These are phyloP conservation scores for Sclerotinia glacialis DNA, from an alignment of 2,329 filamentous ascomycete species.

Conservation along the genomic window DNA sequence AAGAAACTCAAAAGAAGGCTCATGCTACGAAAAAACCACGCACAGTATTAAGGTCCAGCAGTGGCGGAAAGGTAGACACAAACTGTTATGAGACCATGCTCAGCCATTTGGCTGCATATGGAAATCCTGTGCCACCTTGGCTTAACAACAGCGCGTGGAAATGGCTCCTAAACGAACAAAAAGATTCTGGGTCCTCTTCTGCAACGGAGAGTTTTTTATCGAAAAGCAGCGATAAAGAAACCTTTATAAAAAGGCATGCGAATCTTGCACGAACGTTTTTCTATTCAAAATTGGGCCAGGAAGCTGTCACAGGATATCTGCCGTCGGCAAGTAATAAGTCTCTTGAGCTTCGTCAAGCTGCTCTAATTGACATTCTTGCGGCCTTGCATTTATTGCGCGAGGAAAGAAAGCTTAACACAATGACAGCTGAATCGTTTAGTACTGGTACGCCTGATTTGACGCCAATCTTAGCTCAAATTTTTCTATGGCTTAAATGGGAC, in stretches of 20 bases:
- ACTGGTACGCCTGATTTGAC: slow-evolving; percentile 54
- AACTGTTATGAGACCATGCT: slow-evolving; percentile 50
- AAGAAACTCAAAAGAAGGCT: slow-evolving; percentile 39
- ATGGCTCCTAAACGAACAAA: slow-evolving; percentile 64
- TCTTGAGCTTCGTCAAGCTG: slow-evolving; percentile 56
- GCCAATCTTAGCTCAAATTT: slow-evolving; percentile 77
- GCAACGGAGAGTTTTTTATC: slow-evolving; percentile 24
- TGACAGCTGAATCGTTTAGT: slow-evolving; percentile 48
- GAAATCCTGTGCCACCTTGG: slow-evolving; percentile 49
- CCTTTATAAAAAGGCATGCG: slow-evolving; percentile 53
- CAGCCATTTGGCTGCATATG: slow-evolving; percentile 42
- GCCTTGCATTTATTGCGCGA: slow-evolving; percentile 84
- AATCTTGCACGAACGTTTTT: slow-evolving; percentile 64
- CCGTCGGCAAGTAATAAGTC: slow-evolving; percentile 56
- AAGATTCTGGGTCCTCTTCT: slow-evolving; percentile 32
- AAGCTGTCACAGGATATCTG: slow-evolving; percentile 55
- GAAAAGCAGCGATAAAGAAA: slow-evolving; percentile 49
- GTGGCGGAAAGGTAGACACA: slow-evolving; percentile 42
- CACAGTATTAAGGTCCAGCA: slow-evolving; percentile 48
- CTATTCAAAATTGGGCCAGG: slow-evolving; percentile 54
- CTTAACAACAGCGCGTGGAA: slow-evolving; percentile 65
- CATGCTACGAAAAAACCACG: slow-evolving; percentile 42
- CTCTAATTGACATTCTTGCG: slow-evolving; percentile 66
- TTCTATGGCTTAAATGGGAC: slow-evolving; percentile 75
- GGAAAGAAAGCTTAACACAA: slow-evolving; percentile 77